Conservation (phyloP, 495 filamentous ascomycete genomes). For the Recurvomyces mirabilis region DNA sequence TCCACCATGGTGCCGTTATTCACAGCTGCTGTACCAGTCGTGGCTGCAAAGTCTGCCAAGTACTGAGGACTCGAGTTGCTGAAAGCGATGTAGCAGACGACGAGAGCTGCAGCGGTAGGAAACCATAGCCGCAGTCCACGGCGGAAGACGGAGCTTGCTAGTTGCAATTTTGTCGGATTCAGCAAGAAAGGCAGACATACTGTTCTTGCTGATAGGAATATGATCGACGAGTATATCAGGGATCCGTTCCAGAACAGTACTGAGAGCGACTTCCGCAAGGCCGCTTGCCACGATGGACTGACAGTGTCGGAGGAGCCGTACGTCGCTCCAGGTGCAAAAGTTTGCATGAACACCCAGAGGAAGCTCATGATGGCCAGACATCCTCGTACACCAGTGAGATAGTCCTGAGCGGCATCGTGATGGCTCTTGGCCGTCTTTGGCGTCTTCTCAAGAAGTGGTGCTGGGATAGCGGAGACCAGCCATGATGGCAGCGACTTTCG, state of each 20-base stretch:
- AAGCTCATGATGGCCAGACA: slow-evolving; percentile 28
- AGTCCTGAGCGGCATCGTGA: slow-evolving; percentile 20
- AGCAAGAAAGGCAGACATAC: slow-evolving; percentile 30
- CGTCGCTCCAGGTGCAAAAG: slow-evolving; percentile 28
- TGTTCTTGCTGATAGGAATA: slow-evolving; percentile 31
- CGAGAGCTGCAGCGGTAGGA: slow-evolving; percentile 24
- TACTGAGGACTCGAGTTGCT: slow-evolving; percentile 12
- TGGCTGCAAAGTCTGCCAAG: slow-evolving; percentile 19
- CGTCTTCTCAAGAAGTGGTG: not conserved
- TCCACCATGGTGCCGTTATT: slow-evolving; percentile 24
- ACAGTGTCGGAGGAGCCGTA: slow-evolving; percentile 17
- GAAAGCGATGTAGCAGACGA: slow-evolving; percentile 23
- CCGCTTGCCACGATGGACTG: slow-evolving; percentile 23
- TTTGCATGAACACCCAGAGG: slow-evolving; percentile 30
- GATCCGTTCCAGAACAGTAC: slow-evolving; percentile 33
- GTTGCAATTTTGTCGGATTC: slow-evolving; percentile 10
- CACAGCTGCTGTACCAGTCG: no score
- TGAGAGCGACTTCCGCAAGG: slow-evolving; percentile 28
- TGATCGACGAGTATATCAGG: slow-evolving; percentile 30
- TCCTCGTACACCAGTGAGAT: slow-evolving; percentile 31
- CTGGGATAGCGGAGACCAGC: not conserved
- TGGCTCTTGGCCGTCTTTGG: not conserved
- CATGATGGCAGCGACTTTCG: slow-evolving; percentile 1
- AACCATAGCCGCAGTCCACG: slow-evolving; percentile 26
- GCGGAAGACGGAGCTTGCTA: slow-evolving; percentile 23